A percentile compares a stretch with the other conserved stretches of the same genome.
These are phyloP conservation scores for Venturia effusa DNA, from an alignment of 2,329 filamentous ascomycete genomes.

Conservation along the genomic window DNA sequence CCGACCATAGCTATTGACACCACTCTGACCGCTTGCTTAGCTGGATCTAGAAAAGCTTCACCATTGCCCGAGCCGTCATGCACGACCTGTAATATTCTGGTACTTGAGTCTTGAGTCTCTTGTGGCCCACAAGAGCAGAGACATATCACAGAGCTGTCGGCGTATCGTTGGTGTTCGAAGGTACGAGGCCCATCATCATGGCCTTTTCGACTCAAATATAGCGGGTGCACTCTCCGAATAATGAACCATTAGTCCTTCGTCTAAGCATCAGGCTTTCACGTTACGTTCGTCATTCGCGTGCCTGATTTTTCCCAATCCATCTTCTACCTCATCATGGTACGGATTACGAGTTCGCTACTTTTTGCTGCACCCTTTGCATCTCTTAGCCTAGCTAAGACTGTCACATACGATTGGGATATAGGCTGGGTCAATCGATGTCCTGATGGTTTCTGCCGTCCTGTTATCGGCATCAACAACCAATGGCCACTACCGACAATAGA, in stretches of 20 bases:
- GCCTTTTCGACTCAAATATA: background rate
- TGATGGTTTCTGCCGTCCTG: constrained; percentile 47
- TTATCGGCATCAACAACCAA: constrained; percentile 65
- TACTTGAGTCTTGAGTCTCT: background rate
- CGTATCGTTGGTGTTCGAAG: background rate
- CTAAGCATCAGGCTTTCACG: background rate
- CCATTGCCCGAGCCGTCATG: background rate
- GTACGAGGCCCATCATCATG: background rate
- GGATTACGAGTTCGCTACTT: background rate
- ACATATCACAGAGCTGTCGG: background rate
- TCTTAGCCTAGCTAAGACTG: background rate
- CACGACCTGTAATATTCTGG: background rate
- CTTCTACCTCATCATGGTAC: background rate
- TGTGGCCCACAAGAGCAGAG: background rate
- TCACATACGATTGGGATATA: constrained; percentile 36
- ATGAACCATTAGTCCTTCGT: background rate
- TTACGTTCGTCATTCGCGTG: background rate
- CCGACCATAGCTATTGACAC: background rate
- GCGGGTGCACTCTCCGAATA: background rate
- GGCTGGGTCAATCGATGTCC: constrained; percentile 45
- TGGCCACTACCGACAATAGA: constrained; percentile 63
- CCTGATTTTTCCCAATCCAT: background rate
- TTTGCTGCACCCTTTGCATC: background rate
- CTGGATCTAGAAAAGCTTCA: background rate
- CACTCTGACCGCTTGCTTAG: background rate